Evolutionary conservation across 176 grass and related monocot species (phyloP).

Genomic region (Musa itinerans): DNA sequence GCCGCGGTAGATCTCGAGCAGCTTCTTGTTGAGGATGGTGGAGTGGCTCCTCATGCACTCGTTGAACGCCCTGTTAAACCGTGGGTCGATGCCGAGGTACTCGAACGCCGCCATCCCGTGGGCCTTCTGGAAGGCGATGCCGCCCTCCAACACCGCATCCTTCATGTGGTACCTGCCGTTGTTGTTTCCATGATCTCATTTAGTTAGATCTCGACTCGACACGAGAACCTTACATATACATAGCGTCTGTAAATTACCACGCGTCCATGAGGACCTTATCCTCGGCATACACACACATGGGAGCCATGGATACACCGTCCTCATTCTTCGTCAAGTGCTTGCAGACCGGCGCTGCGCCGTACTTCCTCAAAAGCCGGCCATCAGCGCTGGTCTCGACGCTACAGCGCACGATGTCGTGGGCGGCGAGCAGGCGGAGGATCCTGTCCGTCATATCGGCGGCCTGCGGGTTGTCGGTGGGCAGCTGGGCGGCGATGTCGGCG

Average conservation of each 20-base stretch:
- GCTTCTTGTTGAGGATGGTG: conserved; percentile 70
- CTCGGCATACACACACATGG: conserved; percentile 61
- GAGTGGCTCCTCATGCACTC: conserved; percentile 79
- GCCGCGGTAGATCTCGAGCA: conserved; percentile 58
- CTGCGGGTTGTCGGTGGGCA: conserved; percentile 29
- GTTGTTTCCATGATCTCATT: neutral
- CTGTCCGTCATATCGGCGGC: conserved; percentile 72
- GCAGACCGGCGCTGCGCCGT: conserved; percentile 47
- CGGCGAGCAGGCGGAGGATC: conserved; percentile 65
- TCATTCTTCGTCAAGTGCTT: conserved; percentile 76
- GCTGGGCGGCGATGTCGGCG: conserved; percentile 41
- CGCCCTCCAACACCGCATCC: conserved; percentile 63
- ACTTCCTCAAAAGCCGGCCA: conserved; percentile 32
- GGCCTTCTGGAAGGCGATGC: conserved; percentile 87
- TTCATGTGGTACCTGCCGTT: conserved; percentile 62
- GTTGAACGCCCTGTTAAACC: conserved; percentile 89
- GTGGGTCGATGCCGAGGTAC: conserved; percentile 61
- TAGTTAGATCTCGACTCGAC: conserved; percentile 55
- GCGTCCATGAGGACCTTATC: conserved; percentile 92
- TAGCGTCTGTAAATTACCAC: conserved; percentile 67
- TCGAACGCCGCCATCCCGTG: conserved; percentile 78
- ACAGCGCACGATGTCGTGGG: conserved; percentile 56
- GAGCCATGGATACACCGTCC: conserved; percentile 59
- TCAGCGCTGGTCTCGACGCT: conserved; percentile 27
- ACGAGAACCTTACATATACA: conserved; percentile 86